Evolutionary conservation across 225 moss, liverwort and hornwort species (phyloP).

Genomic region (Anthoceros angustus): DNA sequence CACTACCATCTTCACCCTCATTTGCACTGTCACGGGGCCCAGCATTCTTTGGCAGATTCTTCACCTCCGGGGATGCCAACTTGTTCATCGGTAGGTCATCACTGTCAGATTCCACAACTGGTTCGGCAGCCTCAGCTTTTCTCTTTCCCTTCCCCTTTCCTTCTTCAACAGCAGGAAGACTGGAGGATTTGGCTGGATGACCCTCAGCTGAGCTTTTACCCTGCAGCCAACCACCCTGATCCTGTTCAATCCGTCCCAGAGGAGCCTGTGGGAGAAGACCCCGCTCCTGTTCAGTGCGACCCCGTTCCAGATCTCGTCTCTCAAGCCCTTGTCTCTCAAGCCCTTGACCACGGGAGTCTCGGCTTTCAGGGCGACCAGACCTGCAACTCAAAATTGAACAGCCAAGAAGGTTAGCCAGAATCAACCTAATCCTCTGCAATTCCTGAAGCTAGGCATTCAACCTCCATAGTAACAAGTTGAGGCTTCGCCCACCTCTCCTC

Average conservation of each 20-base stretch:
- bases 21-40: background rate
- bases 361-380: slow-evolving; percentile 36
- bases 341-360: slow-evolving; percentile 28
- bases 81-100: background rate
- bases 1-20: background rate
- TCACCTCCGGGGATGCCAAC: background rate
- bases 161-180: background rate
- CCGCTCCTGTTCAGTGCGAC: background rate
- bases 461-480: background rate
- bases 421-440: background rate
- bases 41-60: background rate
- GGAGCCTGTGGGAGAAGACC: background rate
- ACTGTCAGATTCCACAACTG: background rate
- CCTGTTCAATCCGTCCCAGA: background rate
- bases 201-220: background rate
- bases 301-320: background rate
- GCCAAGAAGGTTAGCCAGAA: background rate
- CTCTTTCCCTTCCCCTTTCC: background rate
- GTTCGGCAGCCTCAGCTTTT: background rate
- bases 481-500: slow-evolving; percentile 30
- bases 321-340: slow-evolving; percentile 6
- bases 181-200: background rate
- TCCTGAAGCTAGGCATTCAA: background rate
- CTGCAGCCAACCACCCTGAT: background rate
- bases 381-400: slow-evolving; percentile 12